Evolutionary conservation across 2,329 filamentous ascomycete genomes (phyloP), one percentile per base, ranked within the genome.

Genomic region (Clonostachys rhizophaga): DNA sequence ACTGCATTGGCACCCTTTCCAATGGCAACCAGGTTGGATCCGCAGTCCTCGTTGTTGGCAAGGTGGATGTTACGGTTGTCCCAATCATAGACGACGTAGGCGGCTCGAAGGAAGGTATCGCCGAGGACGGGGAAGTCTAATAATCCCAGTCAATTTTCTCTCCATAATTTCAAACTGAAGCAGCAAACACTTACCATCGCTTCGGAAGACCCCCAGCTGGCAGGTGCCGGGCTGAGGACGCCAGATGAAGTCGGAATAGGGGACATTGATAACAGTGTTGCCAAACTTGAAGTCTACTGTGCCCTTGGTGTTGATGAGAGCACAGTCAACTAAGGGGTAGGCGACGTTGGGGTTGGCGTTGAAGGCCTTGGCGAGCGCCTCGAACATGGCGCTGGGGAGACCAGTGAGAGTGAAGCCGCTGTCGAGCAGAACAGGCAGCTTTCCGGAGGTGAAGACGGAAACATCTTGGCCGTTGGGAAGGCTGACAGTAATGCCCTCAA

Each of bases 321-420:
- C 47, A 53, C 75, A 76, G 17, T 75, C 71, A 13, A 84, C 71
- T 6, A 39, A n/a, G 36, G 36, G 36, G 17, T n/a, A 18, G 10
- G 36, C 36, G 24, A 30, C 24, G 30, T 63, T 55, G 2, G 58
- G 39, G 37, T 74, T 67, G 46, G 69, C 71, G 8, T 63, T 63
- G 54, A 67, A 81, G 49, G 55, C 69, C 58, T 45, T 62, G 48
- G 57, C 67, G 34, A 83, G 65, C 34, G 62, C 54, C 30, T 64
- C 52, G 49, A 80, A 75, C 49, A 87, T 63, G 34, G 68, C 58
- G 49, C 78, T 67, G 4, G 86, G 86, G 3, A 90, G 73, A 51
- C 84, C 81, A 61, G 79, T 85, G 47, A 87, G 68, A 40, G 81
- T 86, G 51, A 80, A 84, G 48, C 86, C 86, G 13, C 80, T 84